Evolutionary conservation across 331 rosid species (phyloP).

Genomic region (Quercus phellos): DNA sequence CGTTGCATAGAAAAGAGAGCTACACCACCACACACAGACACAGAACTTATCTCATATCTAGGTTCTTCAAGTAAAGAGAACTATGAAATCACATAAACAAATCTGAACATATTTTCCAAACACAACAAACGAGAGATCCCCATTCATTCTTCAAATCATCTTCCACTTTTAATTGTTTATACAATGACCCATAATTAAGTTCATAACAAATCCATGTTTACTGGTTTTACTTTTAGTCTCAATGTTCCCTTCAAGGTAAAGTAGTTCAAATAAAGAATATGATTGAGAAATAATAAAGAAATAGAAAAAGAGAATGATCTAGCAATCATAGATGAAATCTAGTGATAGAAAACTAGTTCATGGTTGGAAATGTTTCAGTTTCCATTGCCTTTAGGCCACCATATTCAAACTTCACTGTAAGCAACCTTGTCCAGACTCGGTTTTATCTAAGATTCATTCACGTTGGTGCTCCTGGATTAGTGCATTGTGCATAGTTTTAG

Average conservation of each 20-base stretch:
- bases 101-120: slow-evolving; percentile 36
- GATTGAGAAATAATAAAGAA: slow-evolving; percentile 16
- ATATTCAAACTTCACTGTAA: not conserved
- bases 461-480: not conserved
- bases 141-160: slow-evolving; percentile 60
- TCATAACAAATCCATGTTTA: slow-evolving; percentile 19
- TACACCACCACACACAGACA: slow-evolving; percentile 23
- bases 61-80: slow-evolving; percentile 34
- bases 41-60: slow-evolving; percentile 29
- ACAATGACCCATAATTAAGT: slow-evolving; percentile 36
- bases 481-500: not conserved
- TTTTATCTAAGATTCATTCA: not conserved
- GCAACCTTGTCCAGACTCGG: not conserved
- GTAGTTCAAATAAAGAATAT: slow-evolving; percentile 16
- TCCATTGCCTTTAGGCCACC: no score
- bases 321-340: slow-evolving; percentile 38
- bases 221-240: slow-evolving; percentile 14
- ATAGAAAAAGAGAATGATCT: slow-evolving; percentile 32
- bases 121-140: slow-evolving; percentile 49
- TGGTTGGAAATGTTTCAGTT: not conserved
- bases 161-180: slow-evolving; percentile 49
- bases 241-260: slow-evolving; percentile 25
- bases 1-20: slow-evolving; percentile 63
- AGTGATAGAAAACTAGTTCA: slow-evolving; percentile 24
- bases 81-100: slow-evolving; percentile 23